These are phyloP conservation scores for Pyrus betulifolia DNA, from an alignment of 306 rosid species.

Conservation along the genomic window DNA sequence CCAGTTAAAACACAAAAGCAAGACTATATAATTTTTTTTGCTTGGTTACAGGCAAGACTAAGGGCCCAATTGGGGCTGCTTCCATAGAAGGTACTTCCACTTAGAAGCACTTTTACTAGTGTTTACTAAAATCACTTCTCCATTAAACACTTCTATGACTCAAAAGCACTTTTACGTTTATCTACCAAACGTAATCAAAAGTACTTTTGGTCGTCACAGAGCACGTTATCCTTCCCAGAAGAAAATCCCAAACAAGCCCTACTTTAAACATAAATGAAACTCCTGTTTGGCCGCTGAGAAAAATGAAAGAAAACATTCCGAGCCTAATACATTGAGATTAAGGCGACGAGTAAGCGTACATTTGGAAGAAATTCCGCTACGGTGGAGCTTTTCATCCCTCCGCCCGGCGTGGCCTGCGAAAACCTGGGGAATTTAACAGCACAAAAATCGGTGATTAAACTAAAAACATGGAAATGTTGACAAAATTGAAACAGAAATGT, in stretches of 20 bases:
- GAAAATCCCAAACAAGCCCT: not conserved
- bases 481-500: not conserved
- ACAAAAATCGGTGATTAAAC: not conserved
- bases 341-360: not conserved
- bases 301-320: not conserved
- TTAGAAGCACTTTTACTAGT: too few species aligned
- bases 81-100: too few species aligned
- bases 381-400: not conserved
- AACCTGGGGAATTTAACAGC: constrained; percentile 13
- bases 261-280: not conserved
- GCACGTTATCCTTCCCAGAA: too few species aligned
- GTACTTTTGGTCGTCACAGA: too few species aligned
- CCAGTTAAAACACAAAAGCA: not conserved
- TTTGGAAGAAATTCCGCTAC: not conserved
- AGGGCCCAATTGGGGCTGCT: too few species aligned
- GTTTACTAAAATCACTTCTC: too few species aligned
- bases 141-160: too few species aligned
- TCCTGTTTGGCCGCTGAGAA: not conserved
- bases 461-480: not conserved
- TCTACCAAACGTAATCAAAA: too few species aligned
- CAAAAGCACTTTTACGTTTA: too few species aligned
- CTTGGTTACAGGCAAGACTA: too few species aligned
- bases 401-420: not conserved
- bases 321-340: not conserved
- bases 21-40: not conserved